A percentile compares a stretch with the other conserved stretches of the same genome.
phyloP scores from a whole-genome alignment of 2,329 filamentous ascomycete genomes.

The Xylariaceae sp. region DNA sequence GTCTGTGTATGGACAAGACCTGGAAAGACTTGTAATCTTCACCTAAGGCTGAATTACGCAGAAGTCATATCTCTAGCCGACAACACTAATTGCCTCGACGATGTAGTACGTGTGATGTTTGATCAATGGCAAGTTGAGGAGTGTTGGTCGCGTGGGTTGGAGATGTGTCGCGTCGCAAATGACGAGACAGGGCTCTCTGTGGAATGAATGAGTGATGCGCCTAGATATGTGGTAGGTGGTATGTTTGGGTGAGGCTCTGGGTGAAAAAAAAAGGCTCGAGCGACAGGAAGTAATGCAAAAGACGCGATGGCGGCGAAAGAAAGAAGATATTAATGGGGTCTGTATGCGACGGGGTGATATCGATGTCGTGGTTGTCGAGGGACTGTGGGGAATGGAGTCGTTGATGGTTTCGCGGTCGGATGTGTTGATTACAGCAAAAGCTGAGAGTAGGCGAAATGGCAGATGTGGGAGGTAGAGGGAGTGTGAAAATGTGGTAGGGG shows the following conservation, averaged over 20 bases:
- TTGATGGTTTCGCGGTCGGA: no score
- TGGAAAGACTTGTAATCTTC: slow-evolving; percentile 21
- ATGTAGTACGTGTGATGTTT: no score
- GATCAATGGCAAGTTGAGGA: slow-evolving; percentile 12
- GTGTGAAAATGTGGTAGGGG: slow-evolving; percentile 32
- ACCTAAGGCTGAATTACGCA: slow-evolving; percentile 19
- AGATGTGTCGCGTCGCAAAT: neutral
- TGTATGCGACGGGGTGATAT: no score
- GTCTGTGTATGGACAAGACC: slow-evolving; percentile 18
- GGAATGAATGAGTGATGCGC: neutral
- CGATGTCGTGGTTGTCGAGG: no score
- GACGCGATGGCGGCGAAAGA: no score
- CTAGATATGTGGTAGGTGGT: neutral
- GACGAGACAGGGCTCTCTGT: slow-evolving; percentile 4
- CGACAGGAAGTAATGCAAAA: no score
- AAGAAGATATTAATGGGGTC: no score
- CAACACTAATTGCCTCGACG: slow-evolving; percentile 16
- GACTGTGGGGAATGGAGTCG: no score
- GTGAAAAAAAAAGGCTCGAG: no score
- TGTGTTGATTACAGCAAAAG: no score
- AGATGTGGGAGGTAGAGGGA: slow-evolving; percentile 31
- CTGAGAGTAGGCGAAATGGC: slow-evolving; percentile 29
- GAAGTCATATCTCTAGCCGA: slow-evolving; percentile 27
- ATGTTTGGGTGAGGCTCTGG: neutral
- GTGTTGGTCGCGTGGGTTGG: neutral